A percentile compares a stretch with the other conserved stretches of the same genome.
Evolutionary conservation across 352 stramenopile species (phyloP).

Genomic region (Pythium guiyangense): DNA sequence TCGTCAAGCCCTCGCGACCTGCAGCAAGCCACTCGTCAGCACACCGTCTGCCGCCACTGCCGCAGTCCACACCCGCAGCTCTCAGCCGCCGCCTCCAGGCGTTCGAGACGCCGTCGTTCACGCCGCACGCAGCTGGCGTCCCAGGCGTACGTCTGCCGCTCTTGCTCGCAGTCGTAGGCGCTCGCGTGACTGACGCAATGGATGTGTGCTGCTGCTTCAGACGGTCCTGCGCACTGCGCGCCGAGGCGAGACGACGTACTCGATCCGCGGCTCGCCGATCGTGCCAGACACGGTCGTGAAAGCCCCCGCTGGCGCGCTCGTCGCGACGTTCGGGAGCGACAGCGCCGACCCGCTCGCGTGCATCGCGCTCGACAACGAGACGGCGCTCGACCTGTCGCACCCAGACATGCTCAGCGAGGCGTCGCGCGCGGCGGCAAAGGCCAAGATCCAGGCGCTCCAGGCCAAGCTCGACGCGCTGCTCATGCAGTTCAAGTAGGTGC

Average conservation of each 20-base stretch:
- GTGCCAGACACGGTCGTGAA: constrained; percentile 50
- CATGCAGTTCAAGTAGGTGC: constrained; percentile 43
- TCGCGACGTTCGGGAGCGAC: constrained; percentile 55
- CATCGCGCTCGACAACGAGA: constrained; percentile 58
- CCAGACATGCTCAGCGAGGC: constrained; percentile 57
- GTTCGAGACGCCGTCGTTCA: constrained; percentile 38
- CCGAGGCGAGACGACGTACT: constrained; percentile 75
- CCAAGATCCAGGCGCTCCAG: constrained; percentile 64
- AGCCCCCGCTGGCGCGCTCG: constrained; percentile 40
- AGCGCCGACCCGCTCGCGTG: constrained; percentile 36
- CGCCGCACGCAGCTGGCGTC: constrained; percentile 12
- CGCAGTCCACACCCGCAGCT: constrained; percentile 8
- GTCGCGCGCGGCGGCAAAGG: constrained; percentile 46
- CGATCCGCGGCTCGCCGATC: constrained; percentile 62
- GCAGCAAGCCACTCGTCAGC: neutral
- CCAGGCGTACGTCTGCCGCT: constrained; percentile 22
- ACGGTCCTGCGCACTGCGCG: constrained; percentile 63
- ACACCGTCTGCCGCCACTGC: neutral
- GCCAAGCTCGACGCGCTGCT: constrained; percentile 64
- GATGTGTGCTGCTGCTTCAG: neutral
- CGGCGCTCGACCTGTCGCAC: constrained; percentile 55
- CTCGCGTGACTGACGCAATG: neutral
- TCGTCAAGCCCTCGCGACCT: neutral
- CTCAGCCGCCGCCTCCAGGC: constrained; percentile 21
- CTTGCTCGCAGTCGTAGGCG: neutral